Evolutionary conservation across 148 eudicot genomes (phyloP).

Genomic region (Agrostemma githago): DNA sequence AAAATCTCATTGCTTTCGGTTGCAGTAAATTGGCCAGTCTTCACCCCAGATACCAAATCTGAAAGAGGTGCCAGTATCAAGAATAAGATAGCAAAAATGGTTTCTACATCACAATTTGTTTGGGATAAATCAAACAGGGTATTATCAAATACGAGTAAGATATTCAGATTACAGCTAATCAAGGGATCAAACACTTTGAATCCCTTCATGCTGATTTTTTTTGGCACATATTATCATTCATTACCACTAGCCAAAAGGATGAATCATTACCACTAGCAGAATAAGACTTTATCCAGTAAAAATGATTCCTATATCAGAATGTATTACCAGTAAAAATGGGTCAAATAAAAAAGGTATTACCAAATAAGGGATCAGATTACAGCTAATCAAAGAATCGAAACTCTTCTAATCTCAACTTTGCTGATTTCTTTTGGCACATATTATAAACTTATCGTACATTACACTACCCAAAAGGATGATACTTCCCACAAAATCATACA

Average conservation of each 20-base stretch:
- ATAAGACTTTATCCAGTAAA: background rate
- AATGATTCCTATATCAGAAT: conserved; percentile 6
- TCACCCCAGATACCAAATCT: conserved; percentile 66
- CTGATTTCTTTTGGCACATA: background rate
- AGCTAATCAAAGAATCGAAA: background rate
- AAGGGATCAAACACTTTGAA: background rate
- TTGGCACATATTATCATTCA: no score
- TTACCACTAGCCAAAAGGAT: no score
- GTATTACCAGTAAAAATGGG: no score
- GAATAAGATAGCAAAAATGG: conserved; percentile 5
- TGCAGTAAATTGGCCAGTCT: conserved; percentile 46
- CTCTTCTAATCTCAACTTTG: no score
- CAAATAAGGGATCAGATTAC: background rate
- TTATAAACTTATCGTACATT: background rate
- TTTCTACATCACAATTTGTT: conserved; percentile 4
- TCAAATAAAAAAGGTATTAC: background rate
- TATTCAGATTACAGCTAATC: background rate
- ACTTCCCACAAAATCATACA: background rate
- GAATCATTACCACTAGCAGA: no score
- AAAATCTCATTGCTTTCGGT: conserved; percentile 53
- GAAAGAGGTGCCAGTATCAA: conserved; percentile 25
- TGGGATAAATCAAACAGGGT: background rate
- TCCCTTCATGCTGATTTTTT: background rate
- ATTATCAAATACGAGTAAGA: background rate
- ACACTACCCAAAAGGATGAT: background rate